Base-by-base conservation (phyloP, 345 rosid genomes). In the Eucalyptus shirleyi region DNA sequence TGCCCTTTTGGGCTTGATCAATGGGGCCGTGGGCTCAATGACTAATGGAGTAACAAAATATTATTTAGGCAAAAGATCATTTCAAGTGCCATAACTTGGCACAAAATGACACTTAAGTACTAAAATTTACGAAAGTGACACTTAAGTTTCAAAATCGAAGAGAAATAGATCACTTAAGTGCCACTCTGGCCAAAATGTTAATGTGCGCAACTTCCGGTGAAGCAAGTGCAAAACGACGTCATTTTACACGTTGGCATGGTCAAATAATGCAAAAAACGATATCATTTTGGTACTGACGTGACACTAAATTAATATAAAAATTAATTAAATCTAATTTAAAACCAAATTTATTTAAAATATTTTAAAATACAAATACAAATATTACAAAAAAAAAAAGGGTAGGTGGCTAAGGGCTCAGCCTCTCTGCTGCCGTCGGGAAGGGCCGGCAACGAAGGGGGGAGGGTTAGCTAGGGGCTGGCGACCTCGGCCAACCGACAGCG, bases 181-280 rank as follows among this genome's bases (percentile, higher is more conserved):
- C 3, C 1, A 15, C 1, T 50, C 7, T 0, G 0, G 53, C 53
- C 53, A 50, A 15, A 50, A 50, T 15, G 53, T 1, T 50, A 50
- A 50, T 0, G 0, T 50, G 19, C 0, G 19, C 19, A 50, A 50
- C 6, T 50, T 50, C 19, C 0, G 51, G 7, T 0, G 0, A 50
- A 50, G 16, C 4, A 49, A 49, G 18, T 2, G 18, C 53, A 50
- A 50, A 50, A 50, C 1, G 7, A 15, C 53, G 0, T 0, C 53
- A 50, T 50, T 50, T 50, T 50, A 50, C 7, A 50, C 0, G 19
- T 0, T 15, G 3, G 16, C 7, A 1, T 50, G 7, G 53, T 0
- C 53, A 50, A 15, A 50, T 50, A 50, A 50, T 50, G 7, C 0
- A 50, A 50, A 50, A 50, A 34, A 50, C 19, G 53, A 16, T 0